phyloP scores from a whole-genome alignment of 345 rosid species.

The Arabis alpina region DNA sequence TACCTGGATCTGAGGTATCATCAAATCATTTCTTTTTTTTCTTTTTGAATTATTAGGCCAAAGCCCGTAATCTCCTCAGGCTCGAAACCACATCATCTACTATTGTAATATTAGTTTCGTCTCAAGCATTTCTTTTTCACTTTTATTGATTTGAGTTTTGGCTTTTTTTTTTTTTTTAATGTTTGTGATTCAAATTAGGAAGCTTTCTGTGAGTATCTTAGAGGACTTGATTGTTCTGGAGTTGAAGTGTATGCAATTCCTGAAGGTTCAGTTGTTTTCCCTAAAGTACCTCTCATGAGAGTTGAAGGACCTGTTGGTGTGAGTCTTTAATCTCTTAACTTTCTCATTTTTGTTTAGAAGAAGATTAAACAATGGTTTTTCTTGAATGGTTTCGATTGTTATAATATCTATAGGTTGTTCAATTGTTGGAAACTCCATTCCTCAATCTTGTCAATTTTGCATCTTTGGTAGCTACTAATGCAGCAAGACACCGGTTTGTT shows the following conservation, averaged over 20 bases:
- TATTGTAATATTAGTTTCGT: no score
- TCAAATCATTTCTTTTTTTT: conserved; percentile 1
- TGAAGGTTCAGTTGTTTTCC: conserved; percentile 94
- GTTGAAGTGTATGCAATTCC: conserved; percentile 85
- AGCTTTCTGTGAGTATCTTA: conserved; percentile 67
- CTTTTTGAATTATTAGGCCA: no score
- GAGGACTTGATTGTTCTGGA: conserved; percentile 86
- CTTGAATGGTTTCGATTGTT: conserved; percentile 16
- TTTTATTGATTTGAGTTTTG: neutral
- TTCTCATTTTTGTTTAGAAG: neutral
- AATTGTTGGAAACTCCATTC: conserved; percentile 91
- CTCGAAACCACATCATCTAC: no score
- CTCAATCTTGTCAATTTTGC: conserved; percentile 87
- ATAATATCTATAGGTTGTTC: conserved; percentile 63
- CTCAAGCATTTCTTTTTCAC: no score
- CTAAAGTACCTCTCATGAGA: conserved; percentile 92
- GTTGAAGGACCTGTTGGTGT: conserved; percentile 97
- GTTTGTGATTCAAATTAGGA: conserved; percentile 32
- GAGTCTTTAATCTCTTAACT: conserved; percentile 40
- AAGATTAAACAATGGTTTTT: neutral
- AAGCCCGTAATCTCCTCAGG: no score
- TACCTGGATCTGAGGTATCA: conserved; percentile 83
- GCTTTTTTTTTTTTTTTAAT: conserved; percentile 2
- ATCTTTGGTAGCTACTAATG: conserved; percentile 92
- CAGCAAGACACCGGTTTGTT: conserved; percentile 93